A percentile compares a stretch with the other conserved stretches of the same genome.
phyloP scores from a whole-genome alignment of 257 asterid genomes.

The Paraleonurus japonicus region DNA sequence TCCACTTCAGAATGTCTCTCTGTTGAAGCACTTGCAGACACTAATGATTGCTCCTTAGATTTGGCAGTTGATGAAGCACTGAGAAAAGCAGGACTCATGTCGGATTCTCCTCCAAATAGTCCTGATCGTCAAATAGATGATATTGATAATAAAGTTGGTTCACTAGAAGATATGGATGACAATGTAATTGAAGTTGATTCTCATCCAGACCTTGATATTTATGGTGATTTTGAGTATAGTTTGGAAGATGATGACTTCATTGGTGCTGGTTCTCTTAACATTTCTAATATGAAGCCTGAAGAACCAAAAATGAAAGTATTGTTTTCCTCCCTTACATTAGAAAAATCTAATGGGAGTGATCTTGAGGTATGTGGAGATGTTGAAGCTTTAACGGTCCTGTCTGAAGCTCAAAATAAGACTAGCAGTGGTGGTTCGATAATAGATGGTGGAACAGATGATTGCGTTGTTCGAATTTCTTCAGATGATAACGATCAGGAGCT shows the following conservation, averaged over 20 bases:
- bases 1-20: slow-evolving; percentile 40
- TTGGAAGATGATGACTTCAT: slow-evolving; percentile 86
- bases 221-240: slow-evolving; percentile 91
- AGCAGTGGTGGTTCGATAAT: slow-evolving; percentile 30
- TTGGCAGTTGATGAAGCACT: slow-evolving; percentile 71
- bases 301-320: slow-evolving; percentile 66
- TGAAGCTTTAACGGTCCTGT: slow-evolving; percentile 34
- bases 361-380: slow-evolving; percentile 26
- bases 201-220: slow-evolving; percentile 82
- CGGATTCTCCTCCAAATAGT: slow-evolving; percentile 93
- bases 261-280: slow-evolving; percentile 55
- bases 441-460: slow-evolving; percentile 27
- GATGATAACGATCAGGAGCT: slow-evolving; percentile 49
- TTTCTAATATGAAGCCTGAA: slow-evolving; percentile 48
- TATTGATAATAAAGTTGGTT: slow-evolving; percentile 30
- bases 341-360: slow-evolving; percentile 38
- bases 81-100: slow-evolving; percentile 75
- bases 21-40: slow-evolving; percentile 38
- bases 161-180: slow-evolving; percentile 41
- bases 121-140: slow-evolving; percentile 50
- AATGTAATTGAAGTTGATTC: slow-evolving; percentile 66
- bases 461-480: slow-evolving; percentile 35
- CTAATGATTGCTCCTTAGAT: slow-evolving; percentile 37
- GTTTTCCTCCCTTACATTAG: slow-evolving; percentile 58
- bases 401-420: slow-evolving; percentile 29